A percentile compares a stretch with the other conserved stretches of the same genome.
Evolutionary conservation across 768 basidiomycete species (phyloP).

Genomic region (Mycena galopus): DNA sequence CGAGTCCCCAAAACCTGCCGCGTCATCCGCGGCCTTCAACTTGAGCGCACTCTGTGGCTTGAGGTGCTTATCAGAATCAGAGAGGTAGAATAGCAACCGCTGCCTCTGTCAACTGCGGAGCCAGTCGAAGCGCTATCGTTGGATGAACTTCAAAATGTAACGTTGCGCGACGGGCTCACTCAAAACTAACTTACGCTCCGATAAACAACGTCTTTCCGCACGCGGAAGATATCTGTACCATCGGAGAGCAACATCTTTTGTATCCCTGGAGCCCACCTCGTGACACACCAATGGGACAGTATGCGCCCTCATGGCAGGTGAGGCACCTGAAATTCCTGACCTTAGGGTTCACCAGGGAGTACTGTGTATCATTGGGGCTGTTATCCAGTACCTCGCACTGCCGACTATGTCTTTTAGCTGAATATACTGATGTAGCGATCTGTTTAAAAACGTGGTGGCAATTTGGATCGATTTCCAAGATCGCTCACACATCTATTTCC

Average conservation of each 20-base stretch:
- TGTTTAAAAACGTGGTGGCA: neutral
- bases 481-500: neutral
- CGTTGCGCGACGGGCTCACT: neutral
- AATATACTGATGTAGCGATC: too few species aligned
- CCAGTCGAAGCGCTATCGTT: neutral
- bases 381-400: neutral
- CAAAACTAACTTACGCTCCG: neutral
- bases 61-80: neutral
- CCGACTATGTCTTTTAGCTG: too few species aligned
- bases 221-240: neutral
- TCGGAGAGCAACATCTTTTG: neutral
- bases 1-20: neutral
- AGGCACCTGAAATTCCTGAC: neutral
- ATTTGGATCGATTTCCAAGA: slow-evolving; percentile 1
- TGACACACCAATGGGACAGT: slow-evolving; percentile 6
- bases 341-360: neutral
- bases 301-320: neutral
- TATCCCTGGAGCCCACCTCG: neutral
- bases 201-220: neutral
- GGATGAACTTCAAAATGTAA: neutral
- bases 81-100: neutral
- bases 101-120: neutral
- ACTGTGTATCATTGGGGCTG: neutral
- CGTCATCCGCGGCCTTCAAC: neutral
- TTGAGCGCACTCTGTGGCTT: neutral